Conservation (phyloP, 345 rosid genomes). For the Heritiera littoralis region DNA sequence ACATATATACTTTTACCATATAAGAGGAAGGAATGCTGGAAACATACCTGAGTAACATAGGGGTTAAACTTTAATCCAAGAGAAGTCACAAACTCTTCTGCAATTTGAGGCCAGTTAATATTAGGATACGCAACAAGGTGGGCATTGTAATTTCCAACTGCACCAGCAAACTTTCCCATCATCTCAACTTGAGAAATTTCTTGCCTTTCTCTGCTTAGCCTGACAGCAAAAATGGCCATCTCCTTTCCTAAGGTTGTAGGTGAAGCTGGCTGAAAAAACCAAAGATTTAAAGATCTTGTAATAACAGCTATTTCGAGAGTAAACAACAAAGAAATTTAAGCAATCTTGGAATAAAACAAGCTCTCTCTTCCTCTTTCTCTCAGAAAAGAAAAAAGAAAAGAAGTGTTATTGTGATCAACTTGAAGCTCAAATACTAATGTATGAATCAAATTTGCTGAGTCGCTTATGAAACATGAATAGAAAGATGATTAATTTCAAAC, state of each 20-base stretch:
- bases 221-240: conserved; percentile 85
- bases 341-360: neutral
- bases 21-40: neutral
- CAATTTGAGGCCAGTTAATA: conserved; percentile 72
- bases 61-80: conserved; percentile 86
- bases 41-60: conserved; percentile 80
- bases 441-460: neutral
- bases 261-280: conserved; percentile 72
- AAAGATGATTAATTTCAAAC: neutral
- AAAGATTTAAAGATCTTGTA: conserved; percentile 14
- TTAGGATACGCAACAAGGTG: conserved; percentile 81
- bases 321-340: neutral
- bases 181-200: conserved; percentile 70
- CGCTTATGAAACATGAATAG: neutral
- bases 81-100: conserved; percentile 79
- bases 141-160: conserved; percentile 97
- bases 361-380: neutral
- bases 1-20: neutral
- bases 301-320: neutral
- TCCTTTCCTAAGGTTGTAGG: conserved; percentile 96
- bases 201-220: conserved; percentile 77
- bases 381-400: neutral
- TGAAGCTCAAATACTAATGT: neutral
- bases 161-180: conserved; percentile 95
- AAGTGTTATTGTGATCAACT: neutral